Evolutionary conservation across 1,284 basidiomycete species (phyloP).

Genomic region (Neotropicomus parvogracilis): DNA sequence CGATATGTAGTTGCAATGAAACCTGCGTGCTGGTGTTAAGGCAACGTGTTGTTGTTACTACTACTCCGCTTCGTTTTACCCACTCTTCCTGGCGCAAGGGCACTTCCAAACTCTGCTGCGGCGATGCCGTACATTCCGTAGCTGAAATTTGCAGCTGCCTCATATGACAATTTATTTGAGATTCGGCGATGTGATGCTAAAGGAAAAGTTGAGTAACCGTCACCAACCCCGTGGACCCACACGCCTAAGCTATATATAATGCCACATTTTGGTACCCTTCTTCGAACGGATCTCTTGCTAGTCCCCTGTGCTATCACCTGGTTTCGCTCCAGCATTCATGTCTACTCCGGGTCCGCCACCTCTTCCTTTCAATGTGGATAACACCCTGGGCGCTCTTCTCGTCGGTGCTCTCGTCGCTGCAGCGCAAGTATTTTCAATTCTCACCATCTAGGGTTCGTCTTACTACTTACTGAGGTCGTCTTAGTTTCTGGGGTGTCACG

Average conservation of each 20-base stretch:
- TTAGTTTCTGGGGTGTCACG: constrained; percentile 55
- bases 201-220: background rate
- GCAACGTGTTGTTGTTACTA: too few relatives aligned
- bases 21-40: background rate
- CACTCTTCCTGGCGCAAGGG: background rate
- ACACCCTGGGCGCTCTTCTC: constrained; percentile 48
- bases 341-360: background rate
- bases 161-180: background rate
- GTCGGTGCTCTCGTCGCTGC: constrained; percentile 45
- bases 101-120: background rate
- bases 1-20: background rate
- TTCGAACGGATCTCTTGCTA: background rate
- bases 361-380: constrained; percentile 26
- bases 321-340: constrained; percentile 8
- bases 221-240: background rate
- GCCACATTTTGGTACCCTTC: background rate
- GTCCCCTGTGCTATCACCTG: background rate
- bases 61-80: too few relatives aligned
- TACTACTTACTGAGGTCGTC: background rate
- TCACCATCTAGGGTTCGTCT: background rate
- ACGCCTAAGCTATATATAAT: constrained; percentile 4
- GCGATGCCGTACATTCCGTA: background rate
- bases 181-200: too few relatives aligned
- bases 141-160: background rate
- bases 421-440: constrained; percentile 32